Conservation (phyloP, 2,329 filamentous ascomycete species). For the Hysterium pulicare region DNA sequence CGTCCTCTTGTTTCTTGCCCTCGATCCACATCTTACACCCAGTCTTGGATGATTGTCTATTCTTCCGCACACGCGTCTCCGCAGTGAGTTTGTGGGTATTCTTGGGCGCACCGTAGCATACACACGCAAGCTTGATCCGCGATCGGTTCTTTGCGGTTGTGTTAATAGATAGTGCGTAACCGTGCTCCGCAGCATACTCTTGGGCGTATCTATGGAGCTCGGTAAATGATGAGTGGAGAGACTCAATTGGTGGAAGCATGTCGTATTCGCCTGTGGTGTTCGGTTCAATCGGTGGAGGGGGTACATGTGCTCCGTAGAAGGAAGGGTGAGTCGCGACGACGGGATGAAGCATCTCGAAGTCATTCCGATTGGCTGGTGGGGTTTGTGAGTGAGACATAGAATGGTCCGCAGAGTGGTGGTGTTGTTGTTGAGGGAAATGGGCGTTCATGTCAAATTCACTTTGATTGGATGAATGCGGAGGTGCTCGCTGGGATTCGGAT, state of each 20-base stretch:
- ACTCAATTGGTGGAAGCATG: constrained; percentile 27
- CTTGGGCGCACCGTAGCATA: constrained; percentile 34
- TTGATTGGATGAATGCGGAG: no score
- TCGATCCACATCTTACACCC: constrained; percentile 37
- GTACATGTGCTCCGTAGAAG: neutral
- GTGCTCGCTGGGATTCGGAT: no score
- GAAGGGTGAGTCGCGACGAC: neutral
- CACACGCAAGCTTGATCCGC: constrained; percentile 35
- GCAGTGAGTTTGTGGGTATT: constrained; percentile 35
- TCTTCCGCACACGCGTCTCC: constrained; percentile 33
- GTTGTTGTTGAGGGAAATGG: no score
- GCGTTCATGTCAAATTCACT: no score
- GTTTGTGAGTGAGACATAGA: no score
- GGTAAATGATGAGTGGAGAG: constrained; percentile 26
- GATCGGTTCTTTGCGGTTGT: constrained; percentile 35
- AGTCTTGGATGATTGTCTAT: constrained; percentile 32
- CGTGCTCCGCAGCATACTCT: constrained; percentile 29
- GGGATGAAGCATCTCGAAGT: neutral
- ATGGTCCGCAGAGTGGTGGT: no score
- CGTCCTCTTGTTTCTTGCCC: constrained; percentile 29
- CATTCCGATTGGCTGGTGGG: no score
- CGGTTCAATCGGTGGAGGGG: neutral
- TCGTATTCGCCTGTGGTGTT: constrained; percentile 14
- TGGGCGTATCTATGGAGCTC: constrained; percentile 31
- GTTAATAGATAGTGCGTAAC: constrained; percentile 35